phyloP scores from a whole-genome alignment of 2,329 filamentous ascomycete species.

The Sporothrix schenckii region DNA sequence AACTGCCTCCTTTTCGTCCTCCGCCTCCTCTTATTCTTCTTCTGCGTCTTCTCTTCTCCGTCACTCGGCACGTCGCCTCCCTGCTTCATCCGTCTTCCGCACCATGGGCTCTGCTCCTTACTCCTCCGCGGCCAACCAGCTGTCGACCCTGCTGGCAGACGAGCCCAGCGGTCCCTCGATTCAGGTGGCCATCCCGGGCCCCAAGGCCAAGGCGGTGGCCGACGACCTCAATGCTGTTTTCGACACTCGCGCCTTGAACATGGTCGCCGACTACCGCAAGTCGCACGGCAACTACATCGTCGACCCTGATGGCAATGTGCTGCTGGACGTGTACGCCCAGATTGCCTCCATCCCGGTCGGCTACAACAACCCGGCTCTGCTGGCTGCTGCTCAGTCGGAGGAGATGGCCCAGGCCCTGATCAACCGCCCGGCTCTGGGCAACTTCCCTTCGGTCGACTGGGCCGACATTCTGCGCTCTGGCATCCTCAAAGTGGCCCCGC shows the following conservation, averaged over 20 bases:
- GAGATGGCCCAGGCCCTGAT: constrained; percentile 81
- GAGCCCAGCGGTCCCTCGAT: constrained; percentile 58
- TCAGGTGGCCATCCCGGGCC: constrained; percentile 71
- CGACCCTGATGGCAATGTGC: constrained; percentile 70
- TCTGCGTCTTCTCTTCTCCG: constrained; percentile 15
- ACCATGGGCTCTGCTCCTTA: constrained; percentile 34
- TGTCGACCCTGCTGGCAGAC: constrained; percentile 38
- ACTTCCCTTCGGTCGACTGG: constrained; percentile 89
- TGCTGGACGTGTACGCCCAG: constrained; percentile 83
- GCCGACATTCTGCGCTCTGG: constrained; percentile 76
- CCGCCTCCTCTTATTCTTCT: constrained; percentile 1
- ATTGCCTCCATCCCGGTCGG: constrained; percentile 91
- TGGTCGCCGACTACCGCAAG: constrained; percentile 74
- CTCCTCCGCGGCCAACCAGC: constrained; percentile 37
- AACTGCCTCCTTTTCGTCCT: constrained; percentile 4
- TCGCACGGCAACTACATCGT: constrained; percentile 80
- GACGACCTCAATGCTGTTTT: constrained; percentile 76
- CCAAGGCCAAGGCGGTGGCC: constrained; percentile 69
- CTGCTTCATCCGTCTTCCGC: constrained; percentile 20
- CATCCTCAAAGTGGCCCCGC: constrained; percentile 79
- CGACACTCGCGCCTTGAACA: constrained; percentile 83
- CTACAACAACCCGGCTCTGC: constrained; percentile 84
- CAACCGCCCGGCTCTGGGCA: constrained; percentile 86
- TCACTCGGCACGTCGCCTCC: constrained; percentile 8
- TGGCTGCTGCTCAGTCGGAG: constrained; percentile 69